These are phyloP conservation scores for Metschnikowia orientalis DNA, from an alignment of 805 yeast species.

Conservation along the genomic window DNA sequence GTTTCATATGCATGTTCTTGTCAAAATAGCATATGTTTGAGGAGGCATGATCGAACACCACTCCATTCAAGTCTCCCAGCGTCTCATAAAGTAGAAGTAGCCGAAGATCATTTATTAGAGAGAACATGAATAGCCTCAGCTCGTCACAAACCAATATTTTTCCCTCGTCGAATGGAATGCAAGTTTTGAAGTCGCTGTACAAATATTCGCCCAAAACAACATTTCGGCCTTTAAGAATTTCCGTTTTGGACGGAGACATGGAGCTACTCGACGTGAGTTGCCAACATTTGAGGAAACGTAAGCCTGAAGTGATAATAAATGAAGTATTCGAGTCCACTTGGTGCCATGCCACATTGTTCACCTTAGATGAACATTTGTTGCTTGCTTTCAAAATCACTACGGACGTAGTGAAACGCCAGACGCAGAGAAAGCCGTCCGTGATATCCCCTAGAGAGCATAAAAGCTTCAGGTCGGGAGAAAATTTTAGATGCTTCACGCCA, in stretches of 20 bases:
- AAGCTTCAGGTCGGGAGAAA: constrained; percentile 53
- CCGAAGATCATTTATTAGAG: constrained; percentile 15
- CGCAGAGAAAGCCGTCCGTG: constrained; percentile 62
- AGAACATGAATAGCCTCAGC: constrained; percentile 28
- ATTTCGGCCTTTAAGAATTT: constrained; percentile 50
- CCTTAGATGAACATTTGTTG: constrained; percentile 59
- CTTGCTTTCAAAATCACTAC: constrained; percentile 36
- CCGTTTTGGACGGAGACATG: constrained; percentile 4
- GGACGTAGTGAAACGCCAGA: constrained; percentile 46
- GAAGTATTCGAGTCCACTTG: constrained; percentile 20
- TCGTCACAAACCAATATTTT: constrained; percentile 35
- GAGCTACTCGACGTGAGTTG: constrained; percentile 24
- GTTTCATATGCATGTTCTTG: no score
- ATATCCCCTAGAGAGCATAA: constrained; percentile 62
- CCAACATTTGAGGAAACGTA: constrained; percentile 64
- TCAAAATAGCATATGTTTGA: no score
- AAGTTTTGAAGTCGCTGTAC: constrained; percentile 47
- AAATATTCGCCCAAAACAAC: constrained; percentile 49
- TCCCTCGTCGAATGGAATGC: constrained; percentile 29
- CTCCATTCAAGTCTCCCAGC: no score
- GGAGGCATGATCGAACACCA: no score
- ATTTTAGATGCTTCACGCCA: constrained; percentile 53
- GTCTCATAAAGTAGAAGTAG: constrained; percentile 12
- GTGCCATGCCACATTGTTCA: constrained; percentile 57
- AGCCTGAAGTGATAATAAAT: constrained; percentile 52